These are phyloP conservation scores for Saccharomycopsis guyanensis DNA, from an alignment of 805 yeast species.

Conservation along the genomic window DNA sequence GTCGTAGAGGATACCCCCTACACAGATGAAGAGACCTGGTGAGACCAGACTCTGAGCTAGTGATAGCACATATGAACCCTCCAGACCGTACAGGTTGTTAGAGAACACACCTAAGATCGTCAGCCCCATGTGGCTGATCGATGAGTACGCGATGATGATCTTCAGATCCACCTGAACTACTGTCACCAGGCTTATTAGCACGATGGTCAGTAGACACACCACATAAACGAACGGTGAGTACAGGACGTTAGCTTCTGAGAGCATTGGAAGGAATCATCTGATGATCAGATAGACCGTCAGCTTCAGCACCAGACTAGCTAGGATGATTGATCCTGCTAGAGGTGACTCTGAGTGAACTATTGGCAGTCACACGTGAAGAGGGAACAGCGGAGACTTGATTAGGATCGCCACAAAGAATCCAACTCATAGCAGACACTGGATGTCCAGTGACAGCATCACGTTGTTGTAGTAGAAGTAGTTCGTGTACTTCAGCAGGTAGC, in stretches of 20 bases:
- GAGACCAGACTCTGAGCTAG: constrained; percentile 23
- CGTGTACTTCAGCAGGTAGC: constrained; percentile 21
- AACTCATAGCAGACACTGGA: constrained; percentile 21
- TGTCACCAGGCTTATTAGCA: constrained; percentile 19
- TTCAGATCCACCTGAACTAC: constrained; percentile 14
- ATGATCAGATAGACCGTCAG: constrained; percentile 21
- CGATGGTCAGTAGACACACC: constrained; percentile 20
- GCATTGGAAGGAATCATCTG: constrained; percentile 22
- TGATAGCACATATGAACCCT: constrained; percentile 19
- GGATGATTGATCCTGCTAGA: constrained; percentile 20
- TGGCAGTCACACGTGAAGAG: constrained; percentile 21
- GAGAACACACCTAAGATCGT: constrained; percentile 22
- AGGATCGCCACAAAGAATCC: constrained; percentile 21
- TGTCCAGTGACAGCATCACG: constrained; percentile 20
- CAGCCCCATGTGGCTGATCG: constrained; percentile 18
- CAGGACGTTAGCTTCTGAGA: constrained; percentile 20
- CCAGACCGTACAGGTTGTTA: constrained; percentile 22
- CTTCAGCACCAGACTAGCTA: constrained; percentile 21
- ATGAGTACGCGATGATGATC: constrained; percentile 10
- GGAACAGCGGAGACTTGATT: constrained; percentile 21
- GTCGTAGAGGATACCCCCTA: constrained; percentile 22
- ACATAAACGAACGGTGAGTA: constrained; percentile 20
- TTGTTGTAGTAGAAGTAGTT: constrained; percentile 19
- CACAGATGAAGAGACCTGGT: constrained; percentile 18
- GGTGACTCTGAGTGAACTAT: constrained; percentile 22